These are phyloP conservation scores for Lippia alba DNA, from an alignment of 305 asterid genomes.

Conservation along the genomic window DNA sequence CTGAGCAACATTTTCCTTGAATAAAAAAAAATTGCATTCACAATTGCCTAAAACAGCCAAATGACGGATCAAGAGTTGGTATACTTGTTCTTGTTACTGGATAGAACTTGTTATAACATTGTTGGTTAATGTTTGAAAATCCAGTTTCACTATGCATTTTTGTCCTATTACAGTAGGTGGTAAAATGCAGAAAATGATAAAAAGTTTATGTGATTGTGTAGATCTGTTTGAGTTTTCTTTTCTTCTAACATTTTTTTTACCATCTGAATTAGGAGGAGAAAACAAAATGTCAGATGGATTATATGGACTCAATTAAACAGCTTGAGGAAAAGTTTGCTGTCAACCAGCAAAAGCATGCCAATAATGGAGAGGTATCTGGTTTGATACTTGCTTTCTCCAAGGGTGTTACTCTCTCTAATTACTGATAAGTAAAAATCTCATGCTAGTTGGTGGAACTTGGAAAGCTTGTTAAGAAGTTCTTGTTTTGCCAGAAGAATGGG, in stretches of 20 bases:
- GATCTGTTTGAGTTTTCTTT: conserved; percentile 19
- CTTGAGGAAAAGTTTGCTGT: conserved; percentile 88
- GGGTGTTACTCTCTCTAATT: conserved; percentile 12
- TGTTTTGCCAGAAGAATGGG: background rate
- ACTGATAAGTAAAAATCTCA: conserved; percentile 20
- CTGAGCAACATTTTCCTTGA: conserved; percentile 18
- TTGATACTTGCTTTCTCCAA: conserved; percentile 24
- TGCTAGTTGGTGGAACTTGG: background rate
- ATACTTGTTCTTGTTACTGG: conserved; percentile 10
- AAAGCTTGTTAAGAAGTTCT: conserved; percentile 20
- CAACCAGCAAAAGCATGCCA: conserved; percentile 72
- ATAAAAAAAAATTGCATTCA: background rate
- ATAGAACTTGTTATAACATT: conserved; percentile 4
- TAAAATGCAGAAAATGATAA: background rate
- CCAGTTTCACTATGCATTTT: conserved; percentile 23
- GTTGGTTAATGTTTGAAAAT: conserved; percentile 9
- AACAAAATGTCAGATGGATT: conserved; percentile 92
- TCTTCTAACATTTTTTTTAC: conserved; percentile 16
- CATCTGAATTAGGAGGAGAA: conserved; percentile 75
- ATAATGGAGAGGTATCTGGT: conserved; percentile 73
- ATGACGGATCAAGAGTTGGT: conserved; percentile 19
- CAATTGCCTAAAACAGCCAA: conserved; percentile 15
- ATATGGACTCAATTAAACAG: conserved; percentile 88
- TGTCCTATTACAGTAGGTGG: conserved; percentile 10
- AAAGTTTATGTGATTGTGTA: background rate